These are phyloP conservation scores for Picea engelmannii DNA, from an alignment of 83 land plant species.

Conservation along the genomic window DNA sequence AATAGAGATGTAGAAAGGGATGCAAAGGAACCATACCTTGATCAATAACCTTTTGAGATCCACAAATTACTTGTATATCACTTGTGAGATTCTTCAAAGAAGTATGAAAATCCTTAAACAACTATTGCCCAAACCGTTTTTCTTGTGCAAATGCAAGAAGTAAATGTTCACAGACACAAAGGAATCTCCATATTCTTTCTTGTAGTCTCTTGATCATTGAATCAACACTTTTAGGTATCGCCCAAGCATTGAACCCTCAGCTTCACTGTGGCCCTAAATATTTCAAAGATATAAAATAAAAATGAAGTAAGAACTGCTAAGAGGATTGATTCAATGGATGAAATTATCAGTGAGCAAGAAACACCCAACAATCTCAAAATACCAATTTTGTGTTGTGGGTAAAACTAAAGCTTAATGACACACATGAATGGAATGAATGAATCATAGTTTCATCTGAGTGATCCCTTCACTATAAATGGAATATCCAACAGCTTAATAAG, in stretches of 20 bases:
- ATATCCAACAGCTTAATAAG: neutral
- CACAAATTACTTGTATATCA: conserved; percentile 83
- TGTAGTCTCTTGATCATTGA: conserved; percentile 75
- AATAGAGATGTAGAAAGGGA: neutral
- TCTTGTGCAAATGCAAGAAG: conserved; percentile 54
- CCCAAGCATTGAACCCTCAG: conserved; percentile 96
- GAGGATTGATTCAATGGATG: no score
- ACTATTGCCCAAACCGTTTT: conserved; percentile 15
- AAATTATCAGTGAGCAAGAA: neutral
- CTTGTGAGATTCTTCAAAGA: conserved; percentile 26
- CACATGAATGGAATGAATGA: neutral
- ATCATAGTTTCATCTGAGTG: neutral
- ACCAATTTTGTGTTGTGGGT: no score
- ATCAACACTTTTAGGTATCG: conserved; percentile 81
- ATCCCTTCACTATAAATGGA: neutral
- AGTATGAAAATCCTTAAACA: no score
- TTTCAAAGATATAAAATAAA: neutral
- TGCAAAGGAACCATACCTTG: conserved; percentile 60
- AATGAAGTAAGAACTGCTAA: neutral
- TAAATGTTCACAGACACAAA: no score
- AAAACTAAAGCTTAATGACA: neutral
- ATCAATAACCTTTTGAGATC: conserved; percentile 87
- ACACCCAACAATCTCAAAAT: neutral
- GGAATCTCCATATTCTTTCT: conserved; percentile 86
- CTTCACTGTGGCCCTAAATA: conserved; percentile 76